Base-by-base conservation (phyloP, 805 yeast species). In the Nakazawaea holstii region DNA sequence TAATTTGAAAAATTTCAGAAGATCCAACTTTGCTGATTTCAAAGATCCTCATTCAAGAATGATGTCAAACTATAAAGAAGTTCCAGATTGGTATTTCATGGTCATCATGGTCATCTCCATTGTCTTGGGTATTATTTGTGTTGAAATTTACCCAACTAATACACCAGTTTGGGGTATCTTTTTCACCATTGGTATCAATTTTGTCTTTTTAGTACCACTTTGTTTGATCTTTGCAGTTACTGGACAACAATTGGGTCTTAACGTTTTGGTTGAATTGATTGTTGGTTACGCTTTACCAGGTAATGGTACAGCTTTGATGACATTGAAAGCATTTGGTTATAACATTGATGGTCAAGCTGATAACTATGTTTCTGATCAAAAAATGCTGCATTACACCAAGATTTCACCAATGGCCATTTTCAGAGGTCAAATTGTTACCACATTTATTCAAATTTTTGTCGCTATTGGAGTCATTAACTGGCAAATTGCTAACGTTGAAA, bases 331-430 rank as follows among this genome's bases (percentile, higher is more conserved):
- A 1, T 71, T 68, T 44, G 82, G 81, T 38, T 76, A 79, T 43
- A 81, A 79, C 56, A 77, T 80, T 52, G 83, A 79, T 57, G 75
- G 76, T 28, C 87, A 81, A 61, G 85, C 87, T 10, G 79, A 80
- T 51, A 74, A 69, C 56, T 83, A 76, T 59, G 74, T 80, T 43
- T 72, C 77, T 56, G 79, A 78, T 55, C 72, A 69, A 54, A 79
- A 78, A 56, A 61, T 73, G 66, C 82, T 75, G 0, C 86, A 80
- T 59, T 80, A 80, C 57, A 62, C 76, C 24, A 79, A 77, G 51
- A 64, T 80, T 24, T 80, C 85, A 1, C 86, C 86, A 10, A 66
- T 76, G 55, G 74, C 85, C 0, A 61, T 79, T 30, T 80, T 80
- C 66, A 67, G 79, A 54, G 73, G 67, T 33, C 78, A 63, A 53